Evolutionary conservation across 306 rosid species (phyloP).

Genomic region (Sicyos edulis): DNA sequence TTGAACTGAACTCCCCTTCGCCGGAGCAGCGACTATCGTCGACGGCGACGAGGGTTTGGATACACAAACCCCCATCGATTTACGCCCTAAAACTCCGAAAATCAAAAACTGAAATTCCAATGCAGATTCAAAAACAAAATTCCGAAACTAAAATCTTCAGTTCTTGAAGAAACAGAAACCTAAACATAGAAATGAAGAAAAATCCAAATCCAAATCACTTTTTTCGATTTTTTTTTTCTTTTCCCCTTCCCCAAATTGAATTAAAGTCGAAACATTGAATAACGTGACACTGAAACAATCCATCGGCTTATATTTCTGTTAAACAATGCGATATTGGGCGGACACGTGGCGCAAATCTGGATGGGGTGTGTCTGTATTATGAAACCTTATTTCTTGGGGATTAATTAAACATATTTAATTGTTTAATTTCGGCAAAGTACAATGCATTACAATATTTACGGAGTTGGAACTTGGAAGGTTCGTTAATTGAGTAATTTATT

Average conservation of each 20-base stretch:
- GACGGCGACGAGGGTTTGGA: constrained; percentile 42
- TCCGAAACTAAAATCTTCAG: not conserved
- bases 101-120: constrained; percentile 24
- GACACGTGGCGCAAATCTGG: constrained; percentile 18
- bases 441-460: not conserved
- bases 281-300: constrained; percentile 14
- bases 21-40: constrained; percentile 21
- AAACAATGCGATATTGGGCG: not conserved
- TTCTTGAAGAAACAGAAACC: not conserved
- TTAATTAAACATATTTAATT: not conserved
- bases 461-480: not conserved
- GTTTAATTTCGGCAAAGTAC: not conserved
- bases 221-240: too few species aligned
- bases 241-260: constrained; percentile 9
- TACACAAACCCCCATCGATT: constrained; percentile 70
- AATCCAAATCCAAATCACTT: not conserved
- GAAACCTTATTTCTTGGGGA: constrained; percentile 3
- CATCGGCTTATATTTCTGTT: not conserved
- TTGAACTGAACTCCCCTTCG: constrained; percentile 16
- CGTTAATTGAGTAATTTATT: not conserved
- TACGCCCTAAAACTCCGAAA: not conserved
- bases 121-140: not conserved
- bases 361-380: not conserved
- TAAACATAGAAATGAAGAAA: constrained; percentile 14
- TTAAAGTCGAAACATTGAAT: not conserved